Evolutionary conservation across 208 protist genomes (phyloP).

Genomic region (Jaenimonas drosophilae): DNA sequence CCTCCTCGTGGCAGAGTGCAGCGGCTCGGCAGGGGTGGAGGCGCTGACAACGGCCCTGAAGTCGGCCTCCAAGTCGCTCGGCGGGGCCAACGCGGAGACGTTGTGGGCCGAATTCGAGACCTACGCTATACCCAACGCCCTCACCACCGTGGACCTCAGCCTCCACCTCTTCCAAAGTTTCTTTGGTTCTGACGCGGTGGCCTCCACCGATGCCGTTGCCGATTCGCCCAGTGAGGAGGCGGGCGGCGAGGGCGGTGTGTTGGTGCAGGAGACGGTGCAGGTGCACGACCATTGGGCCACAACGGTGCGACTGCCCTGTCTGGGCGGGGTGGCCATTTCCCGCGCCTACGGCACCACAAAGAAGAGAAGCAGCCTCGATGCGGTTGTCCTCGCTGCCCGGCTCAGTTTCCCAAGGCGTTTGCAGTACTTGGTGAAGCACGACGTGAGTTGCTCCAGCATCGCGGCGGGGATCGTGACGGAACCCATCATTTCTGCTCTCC

Average conservation of each 20-base stretch:
- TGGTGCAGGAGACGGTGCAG: slow-evolving; percentile 26
- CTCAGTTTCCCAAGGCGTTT: slow-evolving; percentile 53
- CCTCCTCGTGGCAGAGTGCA: slow-evolving; percentile 57
- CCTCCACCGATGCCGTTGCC: not conserved
- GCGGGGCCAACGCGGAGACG: slow-evolving; percentile 47
- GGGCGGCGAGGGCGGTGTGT: slow-evolving; percentile 12
- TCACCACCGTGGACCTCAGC: slow-evolving; percentile 24
- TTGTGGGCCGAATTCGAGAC: slow-evolving; percentile 83
- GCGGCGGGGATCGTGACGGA: slow-evolving; percentile 39
- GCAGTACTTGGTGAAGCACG: slow-evolving; percentile 38
- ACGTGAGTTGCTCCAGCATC: slow-evolving; percentile 23
- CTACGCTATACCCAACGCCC: slow-evolving; percentile 23
- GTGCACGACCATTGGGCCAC: slow-evolving; percentile 71
- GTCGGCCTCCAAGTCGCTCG: slow-evolving; percentile 47
- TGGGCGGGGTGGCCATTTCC: slow-evolving; percentile 47
- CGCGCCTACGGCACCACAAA: slow-evolving; percentile 52
- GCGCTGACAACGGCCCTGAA: slow-evolving; percentile 59
- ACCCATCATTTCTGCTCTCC: slow-evolving; percentile 56
- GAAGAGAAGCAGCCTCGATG: slow-evolving; percentile 34
- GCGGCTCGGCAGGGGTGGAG: slow-evolving; percentile 31
- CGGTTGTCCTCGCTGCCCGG: slow-evolving; percentile 61
- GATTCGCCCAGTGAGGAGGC: not conserved
- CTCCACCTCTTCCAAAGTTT: slow-evolving; percentile 65
- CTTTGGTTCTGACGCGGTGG: slow-evolving; percentile 23
- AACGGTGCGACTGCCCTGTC: slow-evolving; percentile 42